phyloP scores from a whole-genome alignment of 2,329 filamentous ascomycete genomes.

The Fusarium siculi region DNA sequence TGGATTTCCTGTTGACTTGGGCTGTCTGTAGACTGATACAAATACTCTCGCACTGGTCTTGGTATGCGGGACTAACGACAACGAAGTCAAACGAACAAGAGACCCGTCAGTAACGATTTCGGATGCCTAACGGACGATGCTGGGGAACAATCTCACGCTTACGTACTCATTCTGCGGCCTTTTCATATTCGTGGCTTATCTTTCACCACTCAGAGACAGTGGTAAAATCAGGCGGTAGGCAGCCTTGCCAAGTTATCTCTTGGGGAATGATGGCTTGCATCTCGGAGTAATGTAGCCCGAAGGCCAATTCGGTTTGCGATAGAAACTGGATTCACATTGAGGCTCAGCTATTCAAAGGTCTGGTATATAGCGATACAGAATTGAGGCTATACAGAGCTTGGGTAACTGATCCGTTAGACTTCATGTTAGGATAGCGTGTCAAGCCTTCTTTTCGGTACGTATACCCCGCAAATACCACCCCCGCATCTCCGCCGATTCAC shows the following conservation, averaged over 20 bases:
- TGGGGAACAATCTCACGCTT: background rate
- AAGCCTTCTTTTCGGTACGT: background rate
- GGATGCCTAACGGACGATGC: fast-evolving
- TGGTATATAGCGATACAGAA: fast-evolving
- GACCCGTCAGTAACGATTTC: fast-evolving
- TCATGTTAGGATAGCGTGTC: too few relatives aligned
- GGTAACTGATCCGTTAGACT: background rate
- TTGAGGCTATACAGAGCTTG: background rate
- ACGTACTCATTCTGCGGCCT: background rate
- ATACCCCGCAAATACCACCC: background rate
- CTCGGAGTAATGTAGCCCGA: fast-evolving
- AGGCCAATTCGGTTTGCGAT: fast-evolving
- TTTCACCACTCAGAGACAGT: background rate
- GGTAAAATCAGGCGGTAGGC: background rate
- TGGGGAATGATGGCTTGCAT: background rate
- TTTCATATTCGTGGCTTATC: background rate
- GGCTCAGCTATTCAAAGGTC: fast-evolving
- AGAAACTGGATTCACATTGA: too few relatives aligned
- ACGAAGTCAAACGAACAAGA: too few relatives aligned
- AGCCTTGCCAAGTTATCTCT: background rate
- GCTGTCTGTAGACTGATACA: fast-evolving
- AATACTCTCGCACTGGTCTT: background rate
- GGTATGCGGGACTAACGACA: background rate
- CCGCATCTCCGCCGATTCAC: background rate
- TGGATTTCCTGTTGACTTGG: fast-evolving